Evolutionary conservation across 148 eudicot species (phyloP), one percentile per base, ranked within the genome.

Genomic region (Diospyros lotus): DNA sequence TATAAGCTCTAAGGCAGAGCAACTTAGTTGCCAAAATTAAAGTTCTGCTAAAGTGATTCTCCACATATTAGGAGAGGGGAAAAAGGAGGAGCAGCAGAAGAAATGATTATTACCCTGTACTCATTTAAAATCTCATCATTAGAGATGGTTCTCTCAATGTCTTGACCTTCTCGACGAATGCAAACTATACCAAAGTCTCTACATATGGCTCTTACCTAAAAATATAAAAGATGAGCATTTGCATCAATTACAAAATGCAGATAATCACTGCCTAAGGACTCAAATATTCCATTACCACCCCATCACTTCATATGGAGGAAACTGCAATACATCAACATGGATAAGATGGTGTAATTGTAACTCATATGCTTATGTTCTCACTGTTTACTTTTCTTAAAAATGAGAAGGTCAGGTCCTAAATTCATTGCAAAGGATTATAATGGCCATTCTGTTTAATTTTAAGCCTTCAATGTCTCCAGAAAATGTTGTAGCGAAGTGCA

Each of bases 111-210:
- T 84, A 90, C 98, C 97, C 88, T 89, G 86, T 75, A 84, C 52
- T 88, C 81, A 41, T 63, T 88, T 76, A 95, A 64, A 76, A 95
- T 90, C 6, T 78, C 86, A 82, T 88, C 81, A 61, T 76, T 72
- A 2, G 77, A 75, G 50, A 92, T 81, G 10, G 90, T 69, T 75
- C 85, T 87, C 69, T 88, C 90, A 77, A 90, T 81, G 76, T 95
- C 93, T 72, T 87, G 96, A 58, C 94, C 93, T 76, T 86, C 96
- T 76, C 98, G 86, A 45, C 98, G 84, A 51, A 95, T 88, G 77
- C 98, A 95, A 80, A 88, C 93, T 75, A 95, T 85, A 10, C 98
- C 97, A 81, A 86, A 95, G 86, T 95, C 98, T 82, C 88, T 86
- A 72, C 89, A 88, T 71, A 95, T 90, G 44, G 85, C 74, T 70